Conservation (phyloP, 108 stramenopile genomes). For the Stephanodiscus triporus region DNA sequence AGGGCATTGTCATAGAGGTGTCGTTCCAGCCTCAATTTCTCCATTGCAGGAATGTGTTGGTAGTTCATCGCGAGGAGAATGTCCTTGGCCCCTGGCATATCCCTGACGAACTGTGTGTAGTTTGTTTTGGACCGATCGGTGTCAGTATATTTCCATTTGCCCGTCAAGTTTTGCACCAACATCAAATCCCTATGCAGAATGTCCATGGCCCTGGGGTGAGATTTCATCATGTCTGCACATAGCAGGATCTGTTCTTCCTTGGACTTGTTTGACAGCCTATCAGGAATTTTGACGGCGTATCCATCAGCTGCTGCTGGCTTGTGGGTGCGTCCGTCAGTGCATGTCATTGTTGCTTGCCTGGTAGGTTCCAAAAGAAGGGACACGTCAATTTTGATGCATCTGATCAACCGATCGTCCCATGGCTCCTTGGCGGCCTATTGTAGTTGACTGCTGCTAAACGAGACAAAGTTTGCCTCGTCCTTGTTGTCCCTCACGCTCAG, state of each 20-base stretch:
- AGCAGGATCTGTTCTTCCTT: slow-evolving; percentile 81
- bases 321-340: too few species aligned
- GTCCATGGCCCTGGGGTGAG: slow-evolving; percentile 74
- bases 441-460: too few species aligned
- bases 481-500: too few species aligned
- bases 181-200: slow-evolving; percentile 62
- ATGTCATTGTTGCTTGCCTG: too few species aligned
- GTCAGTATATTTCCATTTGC: slow-evolving; percentile 59
- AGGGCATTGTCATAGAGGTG: slow-evolving; percentile 67
- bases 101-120: slow-evolving; percentile 54
- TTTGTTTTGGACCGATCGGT: slow-evolving; percentile 66
- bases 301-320: too few species aligned
- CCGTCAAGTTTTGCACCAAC: slow-evolving; percentile 52
- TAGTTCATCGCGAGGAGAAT: slow-evolving; percentile 80
- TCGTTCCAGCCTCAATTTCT: slow-evolving; percentile 54
- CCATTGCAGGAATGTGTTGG: slow-evolving; percentile 21
- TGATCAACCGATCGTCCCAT: too few species aligned
- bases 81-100: slow-evolving; percentile 77
- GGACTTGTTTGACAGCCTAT: slow-evolving; percentile 68
- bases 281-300: slow-evolving; percentile 72
- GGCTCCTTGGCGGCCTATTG: too few species aligned
- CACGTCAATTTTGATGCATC: too few species aligned
- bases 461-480: too few species aligned
- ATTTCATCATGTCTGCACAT: slow-evolving; percentile 69
- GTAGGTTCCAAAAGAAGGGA: too few species aligned